Percentiles rank a stretch among this genome's conserved stretches.
Evolutionary conservation across 2,329 filamentous ascomycete genomes (phyloP).

Genomic region (Periconia digitata): DNA sequence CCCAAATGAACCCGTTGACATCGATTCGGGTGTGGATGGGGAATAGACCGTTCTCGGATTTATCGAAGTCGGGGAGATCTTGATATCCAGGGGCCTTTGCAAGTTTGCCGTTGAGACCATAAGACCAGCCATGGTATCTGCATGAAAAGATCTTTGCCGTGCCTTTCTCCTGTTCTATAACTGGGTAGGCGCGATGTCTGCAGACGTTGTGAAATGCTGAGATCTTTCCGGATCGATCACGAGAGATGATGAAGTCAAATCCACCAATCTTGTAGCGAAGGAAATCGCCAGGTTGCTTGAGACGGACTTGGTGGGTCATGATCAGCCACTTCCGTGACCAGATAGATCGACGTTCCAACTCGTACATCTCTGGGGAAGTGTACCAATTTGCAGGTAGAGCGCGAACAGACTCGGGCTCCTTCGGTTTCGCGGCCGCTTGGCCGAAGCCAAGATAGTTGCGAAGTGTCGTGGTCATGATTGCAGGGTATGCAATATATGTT

Average conservation of each 20-base stretch:
- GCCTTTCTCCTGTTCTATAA: conserved; percentile 22
- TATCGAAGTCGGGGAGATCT: conserved; percentile 38
- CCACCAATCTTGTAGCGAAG: conserved; percentile 13
- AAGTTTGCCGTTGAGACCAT: conserved; percentile 41
- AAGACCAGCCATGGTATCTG: conserved; percentile 48
- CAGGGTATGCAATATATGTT: not conserved
- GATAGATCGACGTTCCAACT: conserved; percentile 49
- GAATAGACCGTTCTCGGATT: conserved; percentile 29
- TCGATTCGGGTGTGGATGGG: conserved; percentile 26
- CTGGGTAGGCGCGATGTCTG: conserved; percentile 42
- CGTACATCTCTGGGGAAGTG: conserved; percentile 42
- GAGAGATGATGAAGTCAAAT: conserved; percentile 13
- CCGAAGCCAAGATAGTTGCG: conserved; percentile 6
- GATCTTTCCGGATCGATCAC: conserved; percentile 13
- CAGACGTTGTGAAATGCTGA: conserved; percentile 46
- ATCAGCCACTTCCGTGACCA: conserved; percentile 44
- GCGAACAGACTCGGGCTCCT: conserved; percentile 24
- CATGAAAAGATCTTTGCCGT: conserved; percentile 38
- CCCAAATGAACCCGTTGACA: conserved; percentile 25
- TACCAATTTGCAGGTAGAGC: conserved; percentile 43
- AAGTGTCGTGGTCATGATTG: conserved; percentile 4
- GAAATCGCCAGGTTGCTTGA: conserved; percentile 16
- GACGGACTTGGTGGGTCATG: conserved; percentile 32
- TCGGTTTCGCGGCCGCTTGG: not conserved
- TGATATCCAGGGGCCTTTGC: conserved; percentile 46